Evolutionary conservation across 1,284 basidiomycete species (phyloP).

Genomic region (Amylostereum chailletii): DNA sequence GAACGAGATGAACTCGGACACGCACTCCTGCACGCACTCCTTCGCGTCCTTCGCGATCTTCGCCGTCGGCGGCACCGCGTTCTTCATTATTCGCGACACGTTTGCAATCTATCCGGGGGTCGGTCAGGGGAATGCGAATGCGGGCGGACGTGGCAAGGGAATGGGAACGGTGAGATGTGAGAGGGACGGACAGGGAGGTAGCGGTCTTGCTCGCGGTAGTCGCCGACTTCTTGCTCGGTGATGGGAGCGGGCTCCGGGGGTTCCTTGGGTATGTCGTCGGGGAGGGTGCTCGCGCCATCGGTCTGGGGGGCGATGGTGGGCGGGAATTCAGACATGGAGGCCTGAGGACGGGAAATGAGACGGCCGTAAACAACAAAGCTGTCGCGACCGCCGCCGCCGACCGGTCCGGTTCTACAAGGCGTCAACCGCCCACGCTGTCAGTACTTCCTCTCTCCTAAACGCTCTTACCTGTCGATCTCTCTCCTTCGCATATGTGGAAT

Average conservation of each 20-base stretch:
- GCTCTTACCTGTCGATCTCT: too few relatives aligned
- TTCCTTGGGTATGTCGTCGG: slow-evolving; percentile 26
- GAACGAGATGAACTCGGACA: slow-evolving; percentile 94
- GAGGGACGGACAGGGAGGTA: slow-evolving; percentile 71
- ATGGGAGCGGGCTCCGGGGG: slow-evolving; percentile 59
- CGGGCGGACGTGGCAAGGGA: slow-evolving; percentile 1
- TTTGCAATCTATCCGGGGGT: slow-evolving; percentile 74
- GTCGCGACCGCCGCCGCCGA: too few relatives aligned
- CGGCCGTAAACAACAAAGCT: too few relatives aligned
- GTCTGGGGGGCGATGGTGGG: slow-evolving; percentile 47
- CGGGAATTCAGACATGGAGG: slow-evolving; percentile 43
- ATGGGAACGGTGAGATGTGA: slow-evolving; percentile 2
- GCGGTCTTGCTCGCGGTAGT: slow-evolving; percentile 87
- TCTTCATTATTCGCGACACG: slow-evolving; percentile 92
- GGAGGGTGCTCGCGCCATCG: slow-evolving; percentile 26
- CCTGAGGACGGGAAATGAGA: background rate
- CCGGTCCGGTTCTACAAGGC: too few relatives aligned
- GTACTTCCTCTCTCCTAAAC: too few relatives aligned
- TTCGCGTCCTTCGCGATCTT: slow-evolving; percentile 97
- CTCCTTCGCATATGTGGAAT: too few relatives aligned
- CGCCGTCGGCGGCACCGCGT: slow-evolving; percentile 79
- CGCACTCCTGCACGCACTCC: slow-evolving; percentile 94
- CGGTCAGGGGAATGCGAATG: background rate
- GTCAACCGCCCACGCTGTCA: too few relatives aligned
- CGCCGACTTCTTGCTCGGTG: slow-evolving; percentile 86